Base-by-base conservation (phyloP, 1,139 yeast species). In the Oligophagozyma castellii region DNA sequence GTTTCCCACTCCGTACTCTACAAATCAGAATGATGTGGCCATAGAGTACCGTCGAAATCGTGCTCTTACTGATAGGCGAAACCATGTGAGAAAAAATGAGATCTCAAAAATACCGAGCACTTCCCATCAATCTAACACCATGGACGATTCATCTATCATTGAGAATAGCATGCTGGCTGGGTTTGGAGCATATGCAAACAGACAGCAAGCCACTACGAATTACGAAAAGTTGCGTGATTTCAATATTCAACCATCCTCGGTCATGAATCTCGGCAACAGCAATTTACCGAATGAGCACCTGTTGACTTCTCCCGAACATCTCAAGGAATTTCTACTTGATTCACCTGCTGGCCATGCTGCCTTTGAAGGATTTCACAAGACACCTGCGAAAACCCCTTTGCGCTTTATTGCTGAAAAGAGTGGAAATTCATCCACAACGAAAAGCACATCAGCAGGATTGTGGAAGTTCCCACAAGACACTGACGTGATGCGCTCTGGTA, bases 321-420 rank as follows among this genome's bases (percentile, higher is more conserved):
- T 51, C 23, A 44, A 44, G 32, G 55, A 51, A 31, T 48, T 48
- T 27, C 29, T 51, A 28, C 40, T 48, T n/a, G 55, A 51, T 12
- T 51, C 55, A 4, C 55, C 55, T 10, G 22, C 24, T 12, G 49
- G 43, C n/a, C 46, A 48, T 5, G 35, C 45, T 15, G 11, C 24
- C 12, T 15, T 14, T 20, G 19, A 13, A 12, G 33, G 46, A 16
- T 43, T 47, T 31, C 52, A 48, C 20, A 48, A 44, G 27, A 48
- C 55, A 2, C 54, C 54, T 11, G 53, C 55, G 13, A 51, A 46
- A 40, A 46, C 55, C 7, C 54, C 55, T 3, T 35, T 51, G 19
- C 35, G 44, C 26, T 51, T 49, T 30, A 35, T 47, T 7, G 39
- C 44, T 11, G 43, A 18, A 7, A 10, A 7, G 7, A 7, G 8